Base-by-base conservation (phyloP, 106 monocot genomes). In the Narthecium ossifragum region DNA sequence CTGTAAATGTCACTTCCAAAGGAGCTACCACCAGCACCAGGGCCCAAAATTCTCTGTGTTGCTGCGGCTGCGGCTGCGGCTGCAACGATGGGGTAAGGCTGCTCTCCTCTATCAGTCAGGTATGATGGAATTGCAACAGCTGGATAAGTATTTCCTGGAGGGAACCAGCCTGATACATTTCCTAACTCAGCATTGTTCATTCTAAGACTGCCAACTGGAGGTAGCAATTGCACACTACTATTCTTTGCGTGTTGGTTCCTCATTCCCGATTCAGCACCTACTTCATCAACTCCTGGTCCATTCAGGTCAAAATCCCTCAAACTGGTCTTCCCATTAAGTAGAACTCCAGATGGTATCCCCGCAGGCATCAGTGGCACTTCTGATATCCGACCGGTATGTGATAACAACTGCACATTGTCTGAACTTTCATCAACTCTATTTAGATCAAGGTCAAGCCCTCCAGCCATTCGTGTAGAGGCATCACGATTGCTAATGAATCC, bases 261-360 rank as follows among this genome's bases (percentile, higher is more conserved):
- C 41, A 65, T 9, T 26, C 53, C 50, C 50, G 74, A 55, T 49
- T 88, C 88, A 8, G 52, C 18, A 32, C 66, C 60, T 23, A 67
- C 68, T 66, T 88, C 93, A 73, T 88, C 84, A 38, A 79, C 28
- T 23, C 56, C 60, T 36, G 93, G 93, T 18, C 93, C 93, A 73
- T 85, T 93, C 21, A 93, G 67, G 77, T 93, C 93, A 64, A 93
- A 85, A 31, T 82, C 74, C 53, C 85, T 87, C 2, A 71, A 75
- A n/a, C 65, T 64, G 23, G 70, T 31, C 31, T 79, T 79, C 22
- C 55, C 45, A 68, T 71, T 71, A 31, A 72, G 37, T 23, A 65
- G 46, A 23, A 47, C 62, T 30, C 47, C 48, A 14, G 52, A 53
- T 7, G 60, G 6, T 39, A 81, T 57, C 53, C 71, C 66, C 37